Evolutionary conservation across 768 basidiomycete genomes (phyloP).

Genomic region (Leucosporidium scottii): DNA sequence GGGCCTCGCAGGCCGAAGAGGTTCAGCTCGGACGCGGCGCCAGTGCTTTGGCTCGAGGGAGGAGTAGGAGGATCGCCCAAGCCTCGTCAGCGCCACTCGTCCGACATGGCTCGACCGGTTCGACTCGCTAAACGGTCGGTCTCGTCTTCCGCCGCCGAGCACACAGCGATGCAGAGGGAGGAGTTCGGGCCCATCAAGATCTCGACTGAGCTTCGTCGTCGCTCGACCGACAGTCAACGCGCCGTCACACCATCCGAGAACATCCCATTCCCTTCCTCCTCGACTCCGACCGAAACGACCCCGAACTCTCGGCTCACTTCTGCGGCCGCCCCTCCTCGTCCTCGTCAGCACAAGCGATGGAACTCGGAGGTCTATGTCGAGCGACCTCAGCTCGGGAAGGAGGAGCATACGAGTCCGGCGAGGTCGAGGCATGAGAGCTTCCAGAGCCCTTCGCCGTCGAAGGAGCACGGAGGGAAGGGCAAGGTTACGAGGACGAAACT

Average conservation of each 20-base stretch:
- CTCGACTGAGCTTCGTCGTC: not conserved
- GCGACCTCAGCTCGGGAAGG: not conserved
- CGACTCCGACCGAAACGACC: too few species aligned
- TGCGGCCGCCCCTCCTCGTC: not conserved
- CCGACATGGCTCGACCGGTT: not conserved
- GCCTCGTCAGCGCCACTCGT: not conserved
- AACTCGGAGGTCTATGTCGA: slow-evolving; percentile 33
- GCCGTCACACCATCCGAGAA: not conserved
- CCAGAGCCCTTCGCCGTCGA: too few species aligned
- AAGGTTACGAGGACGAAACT: slow-evolving; percentile 60
- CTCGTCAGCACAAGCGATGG: slow-evolving; percentile 30
- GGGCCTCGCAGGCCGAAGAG: not conserved
- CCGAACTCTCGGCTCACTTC: not conserved
- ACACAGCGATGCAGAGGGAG: slow-evolving; percentile 10
- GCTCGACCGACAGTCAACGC: not conserved
- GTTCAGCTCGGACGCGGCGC: not conserved
- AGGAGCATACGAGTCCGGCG: not conserved
- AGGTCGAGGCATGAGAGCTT: slow-evolving; percentile 25
- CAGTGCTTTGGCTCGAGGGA: not conserved
- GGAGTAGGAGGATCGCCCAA: not conserved
- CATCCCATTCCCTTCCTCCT: slow-evolving; percentile 6
- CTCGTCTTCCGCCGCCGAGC: slow-evolving; percentile 7
- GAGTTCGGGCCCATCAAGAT: slow-evolving; percentile 11
- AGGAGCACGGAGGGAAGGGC: not conserved
- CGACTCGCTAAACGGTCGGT: slow-evolving; percentile 9